Evolutionary conservation across 768 basidiomycete species (phyloP).

Genomic region (Gautieria morchelliformis): DNA sequence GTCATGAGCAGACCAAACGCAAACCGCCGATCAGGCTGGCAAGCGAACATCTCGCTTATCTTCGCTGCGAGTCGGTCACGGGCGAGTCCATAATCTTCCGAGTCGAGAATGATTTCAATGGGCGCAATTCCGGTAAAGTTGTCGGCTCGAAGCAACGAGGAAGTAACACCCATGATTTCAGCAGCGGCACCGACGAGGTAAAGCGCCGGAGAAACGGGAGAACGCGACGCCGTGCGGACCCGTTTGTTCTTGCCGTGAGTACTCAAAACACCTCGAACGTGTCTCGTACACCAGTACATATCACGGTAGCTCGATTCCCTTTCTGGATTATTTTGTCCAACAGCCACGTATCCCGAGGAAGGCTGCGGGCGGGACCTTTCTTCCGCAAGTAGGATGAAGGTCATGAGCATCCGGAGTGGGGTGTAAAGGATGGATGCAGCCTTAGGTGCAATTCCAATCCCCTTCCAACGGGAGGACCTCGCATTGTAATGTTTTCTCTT

Average conservation of each 20-base stretch:
- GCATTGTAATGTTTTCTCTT: not conserved
- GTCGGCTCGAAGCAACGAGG: no score
- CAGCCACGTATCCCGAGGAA: not conserved
- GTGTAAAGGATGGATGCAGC: not conserved
- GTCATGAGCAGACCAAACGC: not conserved
- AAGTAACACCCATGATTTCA: no score
- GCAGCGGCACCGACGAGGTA: no score
- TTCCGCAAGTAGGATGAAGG: not conserved
- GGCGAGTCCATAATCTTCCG: not conserved
- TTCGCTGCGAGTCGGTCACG: not conserved
- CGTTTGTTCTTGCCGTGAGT: no score
- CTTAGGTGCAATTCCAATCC: not conserved
- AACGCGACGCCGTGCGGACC: no score
- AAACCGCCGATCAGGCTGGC: not conserved
- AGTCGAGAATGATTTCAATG: not conserved
- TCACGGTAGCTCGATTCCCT: no score
- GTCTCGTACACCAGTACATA: no score
- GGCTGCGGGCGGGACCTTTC: no score
- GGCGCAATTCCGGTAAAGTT: not conserved
- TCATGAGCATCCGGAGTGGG: not conserved
- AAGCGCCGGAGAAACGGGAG: no score
- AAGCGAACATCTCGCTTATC: not conserved
- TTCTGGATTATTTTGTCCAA: not conserved
- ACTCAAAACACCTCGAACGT: no score
- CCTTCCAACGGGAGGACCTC: not conserved